Conservation (phyloP, 805 yeast genomes). For the Ogataea trehalophila region DNA sequence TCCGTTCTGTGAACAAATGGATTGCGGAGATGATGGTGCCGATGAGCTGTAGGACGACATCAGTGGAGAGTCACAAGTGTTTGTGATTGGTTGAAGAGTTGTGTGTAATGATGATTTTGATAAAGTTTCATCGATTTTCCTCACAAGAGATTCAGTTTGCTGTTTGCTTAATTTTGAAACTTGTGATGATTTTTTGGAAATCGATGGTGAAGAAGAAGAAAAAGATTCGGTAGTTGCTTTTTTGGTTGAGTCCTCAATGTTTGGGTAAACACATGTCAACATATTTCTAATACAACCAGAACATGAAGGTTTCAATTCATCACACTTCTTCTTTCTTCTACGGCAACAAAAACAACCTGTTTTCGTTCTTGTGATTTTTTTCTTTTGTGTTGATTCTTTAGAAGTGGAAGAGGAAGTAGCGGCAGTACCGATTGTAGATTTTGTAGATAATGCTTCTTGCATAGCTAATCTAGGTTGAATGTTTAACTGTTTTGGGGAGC, state of each 20-base stretch:
- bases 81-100: no score
- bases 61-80: no score
- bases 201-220: conserved; percentile 3
- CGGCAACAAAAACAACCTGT: conserved; percentile 37
- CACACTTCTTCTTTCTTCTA: conserved; percentile 35
- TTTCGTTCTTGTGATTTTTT: conserved; percentile 32
- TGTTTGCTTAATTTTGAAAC: background rate
- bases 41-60: no score
- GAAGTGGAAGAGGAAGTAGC: background rate
- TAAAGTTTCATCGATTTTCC: conserved; percentile 4
- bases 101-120: no score
- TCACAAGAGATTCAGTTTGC: background rate
- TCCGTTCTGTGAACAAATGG: background rate
- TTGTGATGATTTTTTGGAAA: background rate
- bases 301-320: conserved; percentile 31
- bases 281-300: conserved; percentile 32
- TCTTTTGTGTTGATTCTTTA: conserved; percentile 7
- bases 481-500: background rate
- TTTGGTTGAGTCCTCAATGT: conserved; percentile 14
- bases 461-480: background rate
- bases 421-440: background rate
- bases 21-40: background rate
- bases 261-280: conserved; percentile 32
- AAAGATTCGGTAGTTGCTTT: background rate
- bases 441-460: background rate